A percentile compares a stretch with the other conserved stretches of the same genome.
These are phyloP conservation scores for Kodamaea derodonti DNA, from an alignment of 1,139 yeast species.

Conservation along the genomic window DNA sequence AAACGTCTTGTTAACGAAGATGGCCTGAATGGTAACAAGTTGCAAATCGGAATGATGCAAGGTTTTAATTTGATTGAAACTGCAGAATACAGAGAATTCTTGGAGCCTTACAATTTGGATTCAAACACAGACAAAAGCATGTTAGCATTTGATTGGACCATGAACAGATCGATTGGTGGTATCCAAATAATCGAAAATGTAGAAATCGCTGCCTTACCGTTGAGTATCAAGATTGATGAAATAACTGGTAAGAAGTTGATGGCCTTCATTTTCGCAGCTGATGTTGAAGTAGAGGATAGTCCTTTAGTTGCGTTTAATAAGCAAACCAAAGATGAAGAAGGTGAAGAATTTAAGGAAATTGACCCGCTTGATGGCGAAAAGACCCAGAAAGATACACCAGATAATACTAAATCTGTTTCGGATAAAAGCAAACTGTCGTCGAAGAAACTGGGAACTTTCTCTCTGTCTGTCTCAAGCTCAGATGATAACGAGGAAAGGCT, in stretches of 20 bases:
- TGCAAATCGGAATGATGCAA: slow-evolving; percentile 45
- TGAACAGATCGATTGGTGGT: slow-evolving; percentile 68
- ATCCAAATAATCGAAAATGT: slow-evolving; percentile 56
- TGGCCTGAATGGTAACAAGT: slow-evolving; percentile 38
- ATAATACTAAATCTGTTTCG: background rate
- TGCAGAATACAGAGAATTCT: slow-evolving; percentile 33
- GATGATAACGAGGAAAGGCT: slow-evolving; percentile 21
- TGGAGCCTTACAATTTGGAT: slow-evolving; percentile 27
- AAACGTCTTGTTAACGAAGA: slow-evolving; percentile 48
- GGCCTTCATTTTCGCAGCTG: slow-evolving; percentile 52
- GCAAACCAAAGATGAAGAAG: slow-evolving; percentile 9
- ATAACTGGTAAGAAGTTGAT: slow-evolving; percentile 53
- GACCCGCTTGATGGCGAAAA: background rate
- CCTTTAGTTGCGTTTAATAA: slow-evolving; percentile 20
- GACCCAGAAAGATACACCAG: background rate
- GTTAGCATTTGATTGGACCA: slow-evolving; percentile 54
- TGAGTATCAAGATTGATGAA: slow-evolving; percentile 58
- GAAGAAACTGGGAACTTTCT: background rate
- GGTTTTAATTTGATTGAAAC: slow-evolving; percentile 34
- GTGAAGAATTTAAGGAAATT: slow-evolving; percentile 7
- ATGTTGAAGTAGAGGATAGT: slow-evolving; percentile 27
- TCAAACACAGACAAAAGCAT: slow-evolving; percentile 19
- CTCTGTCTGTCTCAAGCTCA: slow-evolving; percentile 6
- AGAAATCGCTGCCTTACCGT: slow-evolving; percentile 50
- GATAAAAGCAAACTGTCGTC: background rate